Base-by-base conservation (phyloP, 2,329 filamentous ascomycete species). In the Aspergillus luchuensis region DNA sequence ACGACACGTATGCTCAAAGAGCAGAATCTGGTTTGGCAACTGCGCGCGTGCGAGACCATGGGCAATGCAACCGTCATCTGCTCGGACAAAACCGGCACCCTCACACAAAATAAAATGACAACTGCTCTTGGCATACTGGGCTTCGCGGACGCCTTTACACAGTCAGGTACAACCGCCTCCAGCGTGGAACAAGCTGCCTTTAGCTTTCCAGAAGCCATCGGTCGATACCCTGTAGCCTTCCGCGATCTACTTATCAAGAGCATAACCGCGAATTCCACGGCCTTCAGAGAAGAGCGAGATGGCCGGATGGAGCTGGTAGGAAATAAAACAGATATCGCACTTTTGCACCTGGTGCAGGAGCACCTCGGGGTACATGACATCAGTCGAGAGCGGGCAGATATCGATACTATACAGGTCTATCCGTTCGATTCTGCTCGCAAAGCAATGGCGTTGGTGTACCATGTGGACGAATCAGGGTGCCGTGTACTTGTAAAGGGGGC, bases 1-100 rank as follows among this genome's bases (percentile, higher is more conserved):
- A 91, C 89, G 0, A 90, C 86, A 6, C 85, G 87, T 55, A 91
- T 91, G 89, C 75, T 91, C 56, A 88, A 85, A 66, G 88, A 91
- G 71, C 89, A 90, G 74, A 91, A 91, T 69, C 76, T 92, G 59
- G 89, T 91, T 43, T 86, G 89, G 21, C 87, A 91, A 54, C 80
- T 92, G 61, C 89, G 89, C 69, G 87, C 89, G 13, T 91, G 89
- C 67, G 89, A 91, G 73, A 90, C 90, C 43, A 91, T 91, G 89
- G 89, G 89, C 51, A 91, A 90, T 69, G 89, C 88, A 2, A 89
- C 87, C 1, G 89, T 89, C 0, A 88, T 93, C 23, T 93, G 90
- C 75, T 91, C 89, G 2, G 90, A 91, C 74, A 91, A 91, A 75
- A 91, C 89, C 0, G 89, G 89, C 49, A 91, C 89, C 1, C 77